A percentile compares a stretch with the other conserved stretches of the same genome.
phyloP scores from a whole-genome alignment of 2,329 filamentous ascomycete genomes.

The Fusarium transvaalense region DNA sequence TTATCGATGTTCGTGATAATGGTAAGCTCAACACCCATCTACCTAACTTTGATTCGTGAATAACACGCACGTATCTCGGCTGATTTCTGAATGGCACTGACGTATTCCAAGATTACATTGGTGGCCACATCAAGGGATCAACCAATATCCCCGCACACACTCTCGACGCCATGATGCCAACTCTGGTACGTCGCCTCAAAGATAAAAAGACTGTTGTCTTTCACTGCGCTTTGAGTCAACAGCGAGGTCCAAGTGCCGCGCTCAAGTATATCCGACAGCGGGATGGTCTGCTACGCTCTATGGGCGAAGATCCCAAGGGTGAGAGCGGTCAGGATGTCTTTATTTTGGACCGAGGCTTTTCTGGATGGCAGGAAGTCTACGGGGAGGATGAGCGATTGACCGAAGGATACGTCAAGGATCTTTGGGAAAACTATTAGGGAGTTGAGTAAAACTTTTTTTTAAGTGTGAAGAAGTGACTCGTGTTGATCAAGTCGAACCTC shows the following conservation, averaged over 20 bases:
- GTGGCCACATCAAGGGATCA: constrained; percentile 86
- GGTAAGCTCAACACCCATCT: constrained; percentile 59
- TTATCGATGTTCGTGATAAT: constrained; percentile 91
- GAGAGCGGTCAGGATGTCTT: constrained; percentile 82
- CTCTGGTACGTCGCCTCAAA: constrained; percentile 81
- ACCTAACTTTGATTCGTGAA: too few species aligned
- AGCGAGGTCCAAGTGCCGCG: constrained; percentile 87
- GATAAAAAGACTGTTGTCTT: constrained; percentile 90
- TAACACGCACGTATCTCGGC: not conserved
- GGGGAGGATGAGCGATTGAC: constrained; percentile 84
- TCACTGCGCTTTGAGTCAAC: constrained; percentile 92
- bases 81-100: not conserved
- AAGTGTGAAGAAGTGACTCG: too few species aligned
- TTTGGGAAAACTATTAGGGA: constrained; percentile 76
- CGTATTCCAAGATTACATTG: constrained; percentile 77
- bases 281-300: constrained; percentile 60
- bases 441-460: too few species aligned
- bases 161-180: constrained; percentile 82
- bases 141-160: constrained; percentile 79
- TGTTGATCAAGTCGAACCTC: not conserved
- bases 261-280: constrained; percentile 81
- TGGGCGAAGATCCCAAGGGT: constrained; percentile 50
- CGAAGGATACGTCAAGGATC: constrained; percentile 83
- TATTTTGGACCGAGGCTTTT: constrained; percentile 87
- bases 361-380: constrained; percentile 87